Base-by-base conservation (phyloP, 345 rosid genomes). In the Toxicodendron radicans region DNA sequence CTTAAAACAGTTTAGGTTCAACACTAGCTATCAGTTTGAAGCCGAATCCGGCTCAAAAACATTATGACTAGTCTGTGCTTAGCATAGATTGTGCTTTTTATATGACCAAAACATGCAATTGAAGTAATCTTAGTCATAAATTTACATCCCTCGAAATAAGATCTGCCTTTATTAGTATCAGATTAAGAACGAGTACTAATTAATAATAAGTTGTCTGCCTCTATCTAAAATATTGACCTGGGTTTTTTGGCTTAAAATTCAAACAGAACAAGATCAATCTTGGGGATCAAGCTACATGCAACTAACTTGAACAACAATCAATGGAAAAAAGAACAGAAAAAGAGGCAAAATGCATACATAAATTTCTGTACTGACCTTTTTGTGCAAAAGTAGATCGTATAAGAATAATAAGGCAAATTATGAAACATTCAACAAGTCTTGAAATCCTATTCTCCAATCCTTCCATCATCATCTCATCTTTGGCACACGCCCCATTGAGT, bases 381-480 rank as follows among this genome's bases (percentile, higher is more conserved):
- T 83, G 83, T 73, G 87, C 87, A 72, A 20, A 74, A 79, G 69
- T 48, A 32, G 83, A 85, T 66, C 32, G 76, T 74, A 79, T 41
- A 5, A 82, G 65, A n/a, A 77, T 58, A 72, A 80, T 35, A 21
- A 86, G 75, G 83, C 79, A 82, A 59, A 79, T 43, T 33, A 59
- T 43, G 11, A 70, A 62, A 41, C 65, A 75, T n/a, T 21, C 75
- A 70, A 73, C 69, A 66, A 64, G 20, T 74, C 65, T 73, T 53
- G 73, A 54, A 14, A 57, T 68, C 86, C 80, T 64, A 69, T 3
- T 35, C 53, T 72, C 71, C 82, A 65, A 58, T 64, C 80, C 64
- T 76, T 32, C 87, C 88, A 85, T 88, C 85, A 82, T 81, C 75
- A 54, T 77, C 87, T 79, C 85, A 80, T 83, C 77, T 73, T 73